Evolutionary conservation across 148 eudicot genomes (phyloP).

Genomic region (Simmondsia chinensis): DNA sequence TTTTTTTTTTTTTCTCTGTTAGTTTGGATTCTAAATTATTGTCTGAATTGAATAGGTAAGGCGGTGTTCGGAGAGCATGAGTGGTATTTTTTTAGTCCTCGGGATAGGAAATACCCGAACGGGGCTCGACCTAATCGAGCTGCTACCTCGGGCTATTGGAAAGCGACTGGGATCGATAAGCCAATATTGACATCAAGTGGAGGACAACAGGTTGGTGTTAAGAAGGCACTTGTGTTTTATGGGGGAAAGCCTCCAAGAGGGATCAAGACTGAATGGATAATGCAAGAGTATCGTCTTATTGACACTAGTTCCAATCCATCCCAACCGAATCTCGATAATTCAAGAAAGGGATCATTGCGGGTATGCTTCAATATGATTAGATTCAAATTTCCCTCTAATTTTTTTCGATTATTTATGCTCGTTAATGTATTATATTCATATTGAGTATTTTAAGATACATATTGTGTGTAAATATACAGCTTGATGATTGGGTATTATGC

Average conservation of each 20-base stretch:
- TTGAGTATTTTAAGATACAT: not conserved
- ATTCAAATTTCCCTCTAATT: not conserved
- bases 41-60: constrained; percentile 23
- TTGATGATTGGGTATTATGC: constrained; percentile 38
- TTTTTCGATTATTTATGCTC: not conserved
- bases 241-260: constrained; percentile 57
- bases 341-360: constrained; percentile 29
- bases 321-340: constrained; percentile 13
- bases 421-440: no score
- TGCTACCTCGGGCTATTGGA: constrained; percentile 71
- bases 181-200: constrained; percentile 31
- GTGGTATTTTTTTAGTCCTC: constrained; percentile 63
- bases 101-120: constrained; percentile 60
- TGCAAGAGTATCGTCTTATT: constrained; percentile 45
- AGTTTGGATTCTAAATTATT: not conserved
- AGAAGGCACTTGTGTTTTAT: constrained; percentile 46
- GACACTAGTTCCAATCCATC: constrained; percentile 19
- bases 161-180: constrained; percentile 61
- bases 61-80: constrained; percentile 56
- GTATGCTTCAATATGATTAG: constrained; percentile 6
- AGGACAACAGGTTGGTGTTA: constrained; percentile 41
- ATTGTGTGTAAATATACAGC: constrained; percentile 5
- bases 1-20: not conserved
- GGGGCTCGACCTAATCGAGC: constrained; percentile 63
- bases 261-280: constrained; percentile 49